phyloP scores from a whole-genome alignment of 192 early-diverging fungal genomes.

The Coemansia umbellata region DNA sequence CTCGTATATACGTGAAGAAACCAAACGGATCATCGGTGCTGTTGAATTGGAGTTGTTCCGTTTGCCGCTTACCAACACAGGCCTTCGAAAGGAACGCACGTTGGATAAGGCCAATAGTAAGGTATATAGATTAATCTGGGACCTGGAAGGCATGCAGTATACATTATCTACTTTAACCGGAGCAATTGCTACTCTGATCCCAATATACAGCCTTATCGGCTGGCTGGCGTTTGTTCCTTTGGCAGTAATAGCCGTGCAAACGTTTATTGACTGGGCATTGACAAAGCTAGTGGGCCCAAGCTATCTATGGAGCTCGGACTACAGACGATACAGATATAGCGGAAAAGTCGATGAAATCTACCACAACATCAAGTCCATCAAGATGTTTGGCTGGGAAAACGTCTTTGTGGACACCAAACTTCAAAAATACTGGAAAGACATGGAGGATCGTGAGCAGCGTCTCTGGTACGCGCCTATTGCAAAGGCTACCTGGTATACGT shows the following conservation, averaged over 20 bases:
- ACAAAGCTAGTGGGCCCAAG: slow-evolving; percentile 6
- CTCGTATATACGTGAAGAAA: not conserved
- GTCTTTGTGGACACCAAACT: slow-evolving; percentile 27
- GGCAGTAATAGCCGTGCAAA: not conserved
- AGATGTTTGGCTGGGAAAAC: slow-evolving; percentile 46
- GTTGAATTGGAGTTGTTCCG: slow-evolving; percentile 31
- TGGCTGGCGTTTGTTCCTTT: slow-evolving; percentile 20
- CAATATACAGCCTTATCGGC: slow-evolving; percentile 19
- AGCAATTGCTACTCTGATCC: not conserved
- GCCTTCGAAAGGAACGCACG: slow-evolving; percentile 2
- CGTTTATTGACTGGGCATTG: not conserved
- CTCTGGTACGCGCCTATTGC: slow-evolving; percentile 35
- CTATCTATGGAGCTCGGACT: slow-evolving; percentile 6
- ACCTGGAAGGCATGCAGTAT: not conserved
- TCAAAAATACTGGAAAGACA: slow-evolving; percentile 1
- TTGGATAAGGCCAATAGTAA: not conserved
- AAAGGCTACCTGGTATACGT: slow-evolving; percentile 7
- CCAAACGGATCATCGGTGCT: slow-evolving; percentile 6
- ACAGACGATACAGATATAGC: not conserved
- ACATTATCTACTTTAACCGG: not conserved
- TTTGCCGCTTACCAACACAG: slow-evolving; percentile 13
- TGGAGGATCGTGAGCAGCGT: not conserved
- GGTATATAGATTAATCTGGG: not conserved
- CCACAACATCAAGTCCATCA: slow-evolving; percentile 24
- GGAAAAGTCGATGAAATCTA: slow-evolving; percentile 19